Base-by-base conservation (phyloP, 2,329 filamentous ascomycete species). In the Trichophyton verrucosum region DNA sequence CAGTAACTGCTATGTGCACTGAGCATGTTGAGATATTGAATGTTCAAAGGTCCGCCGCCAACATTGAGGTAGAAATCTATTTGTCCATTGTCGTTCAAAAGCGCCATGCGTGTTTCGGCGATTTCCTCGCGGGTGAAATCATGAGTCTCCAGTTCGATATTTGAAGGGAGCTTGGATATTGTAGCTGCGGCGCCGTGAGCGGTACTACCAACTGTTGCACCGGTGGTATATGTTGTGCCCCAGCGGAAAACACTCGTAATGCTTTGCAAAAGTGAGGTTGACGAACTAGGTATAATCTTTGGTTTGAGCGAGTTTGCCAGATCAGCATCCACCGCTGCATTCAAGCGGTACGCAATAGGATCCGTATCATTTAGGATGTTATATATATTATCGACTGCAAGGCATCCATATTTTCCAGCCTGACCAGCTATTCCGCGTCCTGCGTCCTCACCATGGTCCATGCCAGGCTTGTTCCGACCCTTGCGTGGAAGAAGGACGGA, bases 1-100 rank as follows among this genome's bases (percentile, higher is more conserved):
- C 94, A 99, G 73, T 99, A 99, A 71, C 88, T 92, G 61, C 89
- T 91, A 73, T 99, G 94, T 7, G 94, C 94, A 61, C 90, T 89
- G 60, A 99, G 76, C 94, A 99, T 99, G 66, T 95, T 96, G 40
- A 97, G 75, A 71, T 99, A 99, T 74, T 97, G 91, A 24, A 96
- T 91, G 73, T 96, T 94, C 40, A 99, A 77, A 3, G 91, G 87
- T 0, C 94, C 94, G 1, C 89, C 87, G 0, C 90, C 88, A 6
- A 89, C 91, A 57, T 85, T 85, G 57, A 99, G 77, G 68, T 87
- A 95, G 74, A 85, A 99, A 72, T 99, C 94, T 46, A 99, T 86
- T 74, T 99, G 94, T 0, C 91, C 92, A 66, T 97, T 97, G 68
- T 99, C 94, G 67, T 99, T 99, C 3, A 99, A 82, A 6, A 96